Conservation (phyloP, 345 rosid species). For the Euphorbia lathyris region DNA sequence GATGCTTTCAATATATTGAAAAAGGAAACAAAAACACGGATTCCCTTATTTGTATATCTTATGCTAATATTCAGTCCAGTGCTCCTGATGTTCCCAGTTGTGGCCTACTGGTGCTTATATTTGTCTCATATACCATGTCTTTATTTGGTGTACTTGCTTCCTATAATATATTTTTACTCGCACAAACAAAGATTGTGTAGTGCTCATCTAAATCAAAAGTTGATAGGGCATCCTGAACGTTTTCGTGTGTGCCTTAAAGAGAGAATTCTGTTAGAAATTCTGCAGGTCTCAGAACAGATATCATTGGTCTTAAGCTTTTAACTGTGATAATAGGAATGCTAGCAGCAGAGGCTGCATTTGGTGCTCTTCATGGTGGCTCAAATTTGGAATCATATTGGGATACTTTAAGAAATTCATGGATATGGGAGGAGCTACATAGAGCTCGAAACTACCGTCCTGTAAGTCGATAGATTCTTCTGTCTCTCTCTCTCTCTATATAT, state of each 20-base stretch:
- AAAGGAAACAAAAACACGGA: not conserved
- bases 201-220: too few species aligned
- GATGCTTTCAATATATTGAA: not conserved
- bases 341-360: conserved; percentile 90
- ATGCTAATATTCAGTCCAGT: not conserved
- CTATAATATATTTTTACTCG: not conserved
- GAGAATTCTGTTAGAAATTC: not conserved
- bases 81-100: not conserved
- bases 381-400: conserved; percentile 76
- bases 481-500: conserved; percentile 1
- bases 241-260: not conserved
- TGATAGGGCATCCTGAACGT: not conserved
- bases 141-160: not conserved
- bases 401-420: conserved; percentile 67
- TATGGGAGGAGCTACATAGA: conserved; percentile 79
- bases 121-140: not conserved
- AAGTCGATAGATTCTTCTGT: conserved; percentile 28
- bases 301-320: not conserved
- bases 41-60: not conserved
- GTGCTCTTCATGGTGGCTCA: conserved; percentile 50
- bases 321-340: conserved; percentile 66
- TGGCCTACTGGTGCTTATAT: not conserved
- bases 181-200: too few species aligned
- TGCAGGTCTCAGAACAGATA: not conserved
- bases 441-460: conserved; percentile 92